These are phyloP conservation scores for Phylloporus arenicola DNA, from an alignment of 768 basidiomycete genomes.

Conservation along the genomic window DNA sequence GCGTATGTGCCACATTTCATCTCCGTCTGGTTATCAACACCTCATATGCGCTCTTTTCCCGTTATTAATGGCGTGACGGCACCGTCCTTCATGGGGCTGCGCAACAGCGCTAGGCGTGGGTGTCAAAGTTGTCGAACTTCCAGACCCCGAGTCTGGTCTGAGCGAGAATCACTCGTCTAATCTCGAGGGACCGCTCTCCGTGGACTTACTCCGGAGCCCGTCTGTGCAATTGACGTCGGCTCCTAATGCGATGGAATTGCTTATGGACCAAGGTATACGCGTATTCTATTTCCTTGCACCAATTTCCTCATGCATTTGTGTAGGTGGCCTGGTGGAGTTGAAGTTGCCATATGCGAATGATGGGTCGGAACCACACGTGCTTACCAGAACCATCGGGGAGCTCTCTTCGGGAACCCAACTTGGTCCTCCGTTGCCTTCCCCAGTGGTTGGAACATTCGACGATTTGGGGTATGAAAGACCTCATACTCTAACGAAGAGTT, in stretches of 20 bases:
- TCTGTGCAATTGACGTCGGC: constrained; percentile 3
- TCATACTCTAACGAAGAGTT: not conserved
- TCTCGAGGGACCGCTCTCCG: constrained; percentile 24
- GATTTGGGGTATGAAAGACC: not conserved
- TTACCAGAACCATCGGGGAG: constrained; percentile 42
- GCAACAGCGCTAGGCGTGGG: constrained; percentile 60
- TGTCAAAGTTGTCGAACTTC: constrained; percentile 38
- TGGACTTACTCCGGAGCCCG: constrained; percentile 19
- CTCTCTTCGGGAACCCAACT: constrained; percentile 35
- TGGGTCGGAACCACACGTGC: constrained; percentile 27
- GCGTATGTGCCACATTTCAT: constrained; percentile 34
- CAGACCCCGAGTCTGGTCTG: constrained; percentile 20
- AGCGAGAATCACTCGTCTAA: constrained; percentile 18
- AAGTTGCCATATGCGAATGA: constrained; percentile 38
- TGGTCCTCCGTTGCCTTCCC: constrained; percentile 16
- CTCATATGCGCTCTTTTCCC: constrained; percentile 7
- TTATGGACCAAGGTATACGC: constrained; percentile 59
- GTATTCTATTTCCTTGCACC: not conserved
- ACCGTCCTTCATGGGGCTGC: constrained; percentile 1
- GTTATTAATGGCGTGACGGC: constrained; percentile 5
- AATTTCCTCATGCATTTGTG: not conserved
- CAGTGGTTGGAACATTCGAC: not conserved
- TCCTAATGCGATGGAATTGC: constrained; percentile 49
- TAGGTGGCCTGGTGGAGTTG: constrained; percentile 57
- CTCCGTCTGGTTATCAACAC: constrained; percentile 6